Conservation (phyloP, 2,329 filamentous ascomycete genomes). For the Didymella glomerata region DNA sequence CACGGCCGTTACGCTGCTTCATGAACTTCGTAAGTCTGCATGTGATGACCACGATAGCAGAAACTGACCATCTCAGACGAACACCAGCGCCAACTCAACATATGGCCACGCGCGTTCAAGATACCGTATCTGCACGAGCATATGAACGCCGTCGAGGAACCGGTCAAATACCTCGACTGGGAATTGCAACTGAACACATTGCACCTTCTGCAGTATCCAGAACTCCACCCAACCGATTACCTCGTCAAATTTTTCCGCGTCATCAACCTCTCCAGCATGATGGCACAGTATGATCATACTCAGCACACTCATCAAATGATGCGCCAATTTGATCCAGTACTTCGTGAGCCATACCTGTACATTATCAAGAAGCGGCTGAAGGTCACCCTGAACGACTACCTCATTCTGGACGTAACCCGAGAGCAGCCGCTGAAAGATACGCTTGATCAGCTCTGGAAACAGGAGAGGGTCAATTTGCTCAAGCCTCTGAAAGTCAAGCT, state of each 20-base stretch:
- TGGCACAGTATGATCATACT: slow-evolving; percentile 71
- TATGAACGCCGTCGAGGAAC: slow-evolving; percentile 77
- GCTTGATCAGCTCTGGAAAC: slow-evolving; percentile 88
- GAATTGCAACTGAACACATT: slow-evolving; percentile 68
- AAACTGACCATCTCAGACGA: slow-evolving; percentile 36
- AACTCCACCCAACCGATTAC: slow-evolving; percentile 76
- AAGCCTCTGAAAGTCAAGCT: slow-evolving; percentile 88
- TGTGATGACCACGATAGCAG: too few relatives aligned
- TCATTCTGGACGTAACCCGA: slow-evolving; percentile 57
- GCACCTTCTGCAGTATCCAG: slow-evolving; percentile 82
- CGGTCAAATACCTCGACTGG: slow-evolving; percentile 71
- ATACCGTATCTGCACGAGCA: slow-evolving; percentile 79
- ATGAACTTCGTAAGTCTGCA: slow-evolving; percentile 67
- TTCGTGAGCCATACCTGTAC: slow-evolving; percentile 35
- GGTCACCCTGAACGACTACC: slow-evolving; percentile 50
- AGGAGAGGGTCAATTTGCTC: slow-evolving; percentile 81
- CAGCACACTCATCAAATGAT: slow-evolving; percentile 42
- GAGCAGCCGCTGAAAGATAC: slow-evolving; percentile 53
- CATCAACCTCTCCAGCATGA: slow-evolving; percentile 89
- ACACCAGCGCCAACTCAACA: slow-evolving; percentile 52
- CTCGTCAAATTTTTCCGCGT: slow-evolving; percentile 86
- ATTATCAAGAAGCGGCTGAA: slow-evolving; percentile 46
- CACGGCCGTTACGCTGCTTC: slow-evolving; percentile 77
- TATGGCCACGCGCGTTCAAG: slow-evolving; percentile 71
- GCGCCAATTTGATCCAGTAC: slow-evolving; percentile 34